A percentile compares a stretch with the other conserved stretches of the same genome.
Conservation (phyloP, 2,329 filamentous ascomycete genomes). For the Aureobasidium musti region DNA sequence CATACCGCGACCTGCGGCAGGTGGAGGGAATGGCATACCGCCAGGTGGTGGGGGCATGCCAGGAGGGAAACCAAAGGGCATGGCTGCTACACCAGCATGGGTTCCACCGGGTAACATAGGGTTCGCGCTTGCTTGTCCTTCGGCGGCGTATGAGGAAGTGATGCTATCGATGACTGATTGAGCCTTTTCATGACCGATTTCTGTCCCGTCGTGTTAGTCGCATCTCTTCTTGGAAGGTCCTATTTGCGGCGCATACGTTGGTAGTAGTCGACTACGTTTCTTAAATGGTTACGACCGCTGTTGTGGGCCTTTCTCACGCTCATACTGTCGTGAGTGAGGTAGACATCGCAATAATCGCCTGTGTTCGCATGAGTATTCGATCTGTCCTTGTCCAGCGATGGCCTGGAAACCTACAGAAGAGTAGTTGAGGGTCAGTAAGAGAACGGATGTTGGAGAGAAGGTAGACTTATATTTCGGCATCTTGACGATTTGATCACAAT, state of each 20-base stretch:
- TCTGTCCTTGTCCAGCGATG: neutral
- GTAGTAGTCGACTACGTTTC: constrained; percentile 98
- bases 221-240: constrained; percentile 2
- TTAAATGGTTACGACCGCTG: constrained; percentile 90
- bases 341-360: constrained; percentile 98
- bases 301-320: constrained; percentile 99
- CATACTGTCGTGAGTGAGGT: constrained; percentile 99
- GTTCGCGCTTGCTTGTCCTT: constrained; percentile 84
- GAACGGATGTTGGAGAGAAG: neutral
- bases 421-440: constrained; percentile 33
- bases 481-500: constrained; percentile 11
- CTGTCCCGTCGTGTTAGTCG: constrained; percentile 48
- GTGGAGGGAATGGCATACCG: constrained; percentile 40
- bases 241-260: constrained; percentile 63
- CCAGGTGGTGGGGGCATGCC: constrained; percentile 43
- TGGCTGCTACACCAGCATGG: constrained; percentile 53
- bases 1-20: constrained; percentile 36
- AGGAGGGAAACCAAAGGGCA: constrained; percentile 55
- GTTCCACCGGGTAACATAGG: constrained; percentile 63
- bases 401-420: constrained; percentile 34
- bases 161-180: constrained; percentile 99
- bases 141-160: constrained; percentile 90
- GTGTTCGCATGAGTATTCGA: neutral
- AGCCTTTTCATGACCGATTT: constrained; percentile 98
- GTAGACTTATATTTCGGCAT: constrained; percentile 38